Base-by-base conservation (phyloP, 495 filamentous ascomycete species). In the Annulohypoxylon bovei region DNA sequence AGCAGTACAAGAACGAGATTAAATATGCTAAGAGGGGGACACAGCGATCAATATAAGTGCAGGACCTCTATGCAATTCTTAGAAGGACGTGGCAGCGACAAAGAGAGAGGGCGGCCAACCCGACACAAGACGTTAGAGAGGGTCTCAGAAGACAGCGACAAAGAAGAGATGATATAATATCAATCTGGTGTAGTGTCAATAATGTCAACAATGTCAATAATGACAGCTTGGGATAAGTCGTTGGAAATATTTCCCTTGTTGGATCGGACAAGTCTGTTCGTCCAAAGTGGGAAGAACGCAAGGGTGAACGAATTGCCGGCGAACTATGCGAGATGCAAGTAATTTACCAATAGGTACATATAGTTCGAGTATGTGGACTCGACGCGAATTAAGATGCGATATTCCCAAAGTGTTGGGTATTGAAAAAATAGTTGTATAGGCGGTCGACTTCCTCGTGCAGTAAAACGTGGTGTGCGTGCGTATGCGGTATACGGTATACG, bases 81-180 rank as follows among this genome's bases (percentile, higher is more conserved):
- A 8, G 27, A 35, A 25, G 18, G 25, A 35, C 32, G 7, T 46
- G 12, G 32, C 22, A 23, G 30, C 27, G 55, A 71, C 58, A 72
- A 68, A 66, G 57, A 56, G 14, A 12, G n/a, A 49, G 8, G 9
- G 20, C 7, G 16, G 23, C 23, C 37, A 27, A 22, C 30, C 16
- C 23, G 7, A 27, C 25, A 50, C 62, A 50, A 50, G 30, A 23
- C 16, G 61, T 64, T n/a, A 25, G 25, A 14, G 33, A 27, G 11
- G 33, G 65, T 49, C 49, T 57, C n/a, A 52, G 52, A 42, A 49
- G 25, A 30, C 32, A 11, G 30, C 32, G 32, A 52, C 64, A 64
- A 61, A 55, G 46, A 61, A 37, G n/a, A n/a, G n/a, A n/a, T 25
- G 9, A 7, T 0, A 57, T 4, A 42, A 28, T 25, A 30, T 25